phyloP scores from a whole-genome alignment of 1,284 basidiomycete species.

The Ceratobasidium sp. region DNA sequence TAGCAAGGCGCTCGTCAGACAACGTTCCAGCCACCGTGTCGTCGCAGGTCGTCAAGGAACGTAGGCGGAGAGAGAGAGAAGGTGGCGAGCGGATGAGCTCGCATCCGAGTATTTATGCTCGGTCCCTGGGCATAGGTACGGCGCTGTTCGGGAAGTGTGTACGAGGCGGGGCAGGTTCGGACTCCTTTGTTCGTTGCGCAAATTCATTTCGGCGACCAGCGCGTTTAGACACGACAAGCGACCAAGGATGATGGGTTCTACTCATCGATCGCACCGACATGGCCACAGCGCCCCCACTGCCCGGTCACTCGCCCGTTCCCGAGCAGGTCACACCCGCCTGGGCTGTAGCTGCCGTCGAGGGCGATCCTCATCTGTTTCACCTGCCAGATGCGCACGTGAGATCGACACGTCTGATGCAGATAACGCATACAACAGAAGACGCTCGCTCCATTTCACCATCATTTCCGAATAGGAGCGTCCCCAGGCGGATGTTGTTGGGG shows the following conservation, averaged over 20 bases:
- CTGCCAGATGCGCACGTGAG: neutral
- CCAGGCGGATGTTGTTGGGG: neutral
- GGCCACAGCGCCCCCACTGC: neutral
- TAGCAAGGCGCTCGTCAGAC: neutral
- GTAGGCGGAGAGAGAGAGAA: conserved; percentile 1
- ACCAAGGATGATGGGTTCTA: neutral
- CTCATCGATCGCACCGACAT: conserved; percentile 10
- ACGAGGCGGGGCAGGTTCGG: neutral
- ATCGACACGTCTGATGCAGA: neutral
- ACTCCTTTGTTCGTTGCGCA: conserved; percentile 17
- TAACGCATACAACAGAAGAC: neutral
- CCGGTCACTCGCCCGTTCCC: neutral
- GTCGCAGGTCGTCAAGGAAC: neutral
- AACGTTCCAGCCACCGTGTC: conserved; percentile 1
- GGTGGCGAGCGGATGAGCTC: neutral
- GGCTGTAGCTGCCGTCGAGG: conserved; percentile 15
- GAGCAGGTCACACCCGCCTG: conserved; percentile 2
- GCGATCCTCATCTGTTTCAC: conserved; percentile 12
- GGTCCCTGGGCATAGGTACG: neutral
- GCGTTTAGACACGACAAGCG: neutral
- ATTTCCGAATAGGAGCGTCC: neutral
- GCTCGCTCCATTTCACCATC: neutral
- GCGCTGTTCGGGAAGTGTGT: conserved; percentile 3
- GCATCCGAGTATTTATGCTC: conserved; percentile 23
- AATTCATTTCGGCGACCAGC: conserved; percentile 32